Evolutionary conservation across 31 red algal species (phyloP), one percentile per base, ranked within the genome.

Genomic region (Porphyra umbilicalis): DNA sequence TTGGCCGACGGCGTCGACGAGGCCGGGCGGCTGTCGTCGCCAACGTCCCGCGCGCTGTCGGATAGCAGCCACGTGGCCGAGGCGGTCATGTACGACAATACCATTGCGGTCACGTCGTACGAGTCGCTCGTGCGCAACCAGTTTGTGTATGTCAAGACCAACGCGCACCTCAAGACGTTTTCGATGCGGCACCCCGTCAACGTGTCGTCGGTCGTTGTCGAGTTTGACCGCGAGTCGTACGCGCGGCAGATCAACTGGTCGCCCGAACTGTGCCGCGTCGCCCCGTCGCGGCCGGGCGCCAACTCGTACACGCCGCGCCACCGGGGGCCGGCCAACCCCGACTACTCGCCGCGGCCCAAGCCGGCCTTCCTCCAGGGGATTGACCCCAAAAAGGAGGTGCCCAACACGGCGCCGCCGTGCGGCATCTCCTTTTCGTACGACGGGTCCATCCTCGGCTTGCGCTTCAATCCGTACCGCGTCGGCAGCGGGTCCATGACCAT

Each of bases 191-290:
- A 71, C 25, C 57, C 57, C 57, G 57, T 71, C 25, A 71, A 71
- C 25, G 57, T 71, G 20, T 71, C 57, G 57, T 71, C 57, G 13
- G 57, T 71, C 25, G 14, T 71, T 4, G 30, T 71, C 30, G 57
- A 71, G 57, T 71, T 71, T 71, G 57, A 71, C 57, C 57, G 57
- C 57, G 57, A 71, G 57, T n/a, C 57, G 20, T 71, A 71, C 57
- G 57, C 57, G 57, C 57, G 57, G 57, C 57, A 71, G 57, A 71
- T 71, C 20, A 71, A 71, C 57, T 71, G 57, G 57, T 71, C 57
- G 25, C 57, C 57, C 57, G 57, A 71, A 29, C 25, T 71, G 57
- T 71, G 57, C 16, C 57, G 57, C 57, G 57, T 71, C 57, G 57
- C 57, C 25, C 57, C 57, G 13, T 13, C 57, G 57, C 57, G 57